These are phyloP conservation scores for Kalmusia sp. DNA, from an alignment of 2,329 filamentous ascomycete species.

Conservation along the genomic window DNA sequence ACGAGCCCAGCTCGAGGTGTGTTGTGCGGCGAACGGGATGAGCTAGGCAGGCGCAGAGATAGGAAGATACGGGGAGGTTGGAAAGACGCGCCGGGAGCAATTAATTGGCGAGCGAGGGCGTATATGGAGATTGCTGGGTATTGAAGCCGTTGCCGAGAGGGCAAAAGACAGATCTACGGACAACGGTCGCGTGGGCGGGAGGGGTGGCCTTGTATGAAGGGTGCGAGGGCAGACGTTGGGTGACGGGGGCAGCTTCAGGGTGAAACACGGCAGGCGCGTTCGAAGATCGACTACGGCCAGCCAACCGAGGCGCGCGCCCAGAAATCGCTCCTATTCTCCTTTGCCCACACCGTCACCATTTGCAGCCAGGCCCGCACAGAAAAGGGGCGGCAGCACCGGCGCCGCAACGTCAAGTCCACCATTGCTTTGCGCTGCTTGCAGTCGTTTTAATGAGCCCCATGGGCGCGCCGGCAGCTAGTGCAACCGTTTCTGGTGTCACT, in stretches of 20 bases:
- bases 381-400: slow-evolving; percentile 5
- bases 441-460: not conserved
- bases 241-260: slow-evolving; percentile 16
- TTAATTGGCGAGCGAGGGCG: not conserved
- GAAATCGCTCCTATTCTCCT: not conserved
- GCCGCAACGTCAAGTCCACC: not conserved
- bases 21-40: not conserved
- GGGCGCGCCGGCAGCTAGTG: not conserved
- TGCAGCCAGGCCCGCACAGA: not conserved
- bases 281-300: not conserved
- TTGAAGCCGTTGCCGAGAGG: slow-evolving; percentile 1
- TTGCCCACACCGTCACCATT: not conserved
- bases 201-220: not conserved
- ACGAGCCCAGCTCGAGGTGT: slow-evolving; percentile 14
- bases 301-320: slow-evolving; percentile 8
- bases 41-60: not conserved
- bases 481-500: not conserved
- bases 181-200: slow-evolving; percentile 7
- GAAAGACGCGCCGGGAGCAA: not conserved
- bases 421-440: not conserved
- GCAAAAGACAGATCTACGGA: not conserved
- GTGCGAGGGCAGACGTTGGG: not conserved
- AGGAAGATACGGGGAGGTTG: not conserved
- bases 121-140: not conserved
- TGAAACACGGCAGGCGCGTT: slow-evolving; percentile 27